Evolutionary conservation across 306 rosid genomes (phyloP).

Genomic region (Bauhinia variegata): DNA sequence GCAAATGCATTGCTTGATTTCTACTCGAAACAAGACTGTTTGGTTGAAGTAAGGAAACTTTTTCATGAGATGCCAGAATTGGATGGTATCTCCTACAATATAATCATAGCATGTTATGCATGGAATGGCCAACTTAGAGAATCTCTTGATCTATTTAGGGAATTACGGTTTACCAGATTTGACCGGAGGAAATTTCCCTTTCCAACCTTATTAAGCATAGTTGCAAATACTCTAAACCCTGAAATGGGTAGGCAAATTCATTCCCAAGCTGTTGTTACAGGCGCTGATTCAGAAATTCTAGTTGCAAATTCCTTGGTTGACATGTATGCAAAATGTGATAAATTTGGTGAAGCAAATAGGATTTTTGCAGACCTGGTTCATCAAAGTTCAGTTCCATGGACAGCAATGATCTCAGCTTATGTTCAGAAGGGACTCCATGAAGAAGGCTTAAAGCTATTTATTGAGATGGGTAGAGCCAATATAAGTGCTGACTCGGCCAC

Average conservation of each 20-base stretch:
- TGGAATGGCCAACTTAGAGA: conserved; percentile 60
- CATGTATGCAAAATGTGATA: conserved; percentile 89
- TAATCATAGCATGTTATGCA: conserved; percentile 60
- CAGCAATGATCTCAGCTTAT: conserved; percentile 78
- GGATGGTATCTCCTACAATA: conserved; percentile 85
- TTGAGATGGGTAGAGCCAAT: conserved; percentile 64
- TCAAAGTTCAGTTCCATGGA: conserved; percentile 83
- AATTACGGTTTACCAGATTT: conserved; percentile 59
- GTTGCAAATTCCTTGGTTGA: conserved; percentile 88
- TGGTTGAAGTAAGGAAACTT: conserved; percentile 57
- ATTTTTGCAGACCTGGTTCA: conserved; percentile 57
- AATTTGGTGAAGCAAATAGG: conserved; percentile 63
- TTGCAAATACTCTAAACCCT: conserved; percentile 59
- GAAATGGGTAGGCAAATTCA: conserved; percentile 81
- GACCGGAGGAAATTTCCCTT: conserved; percentile 75
- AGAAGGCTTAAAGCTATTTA: conserved; percentile 63
- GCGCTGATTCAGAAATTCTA: conserved; percentile 52
- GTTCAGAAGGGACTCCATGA: conserved; percentile 73
- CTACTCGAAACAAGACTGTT: conserved; percentile 70
- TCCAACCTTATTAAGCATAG: conserved; percentile 79
- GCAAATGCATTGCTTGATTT: conserved; percentile 90
- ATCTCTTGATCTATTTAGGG: conserved; percentile 58
- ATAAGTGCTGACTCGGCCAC: conserved; percentile 72
- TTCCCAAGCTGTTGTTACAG: conserved; percentile 65
- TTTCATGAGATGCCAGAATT: conserved; percentile 78